These are phyloP conservation scores for Pseudogymnoascus sp. DNA, from an alignment of 2,329 filamentous ascomycete species.

Conservation along the genomic window DNA sequence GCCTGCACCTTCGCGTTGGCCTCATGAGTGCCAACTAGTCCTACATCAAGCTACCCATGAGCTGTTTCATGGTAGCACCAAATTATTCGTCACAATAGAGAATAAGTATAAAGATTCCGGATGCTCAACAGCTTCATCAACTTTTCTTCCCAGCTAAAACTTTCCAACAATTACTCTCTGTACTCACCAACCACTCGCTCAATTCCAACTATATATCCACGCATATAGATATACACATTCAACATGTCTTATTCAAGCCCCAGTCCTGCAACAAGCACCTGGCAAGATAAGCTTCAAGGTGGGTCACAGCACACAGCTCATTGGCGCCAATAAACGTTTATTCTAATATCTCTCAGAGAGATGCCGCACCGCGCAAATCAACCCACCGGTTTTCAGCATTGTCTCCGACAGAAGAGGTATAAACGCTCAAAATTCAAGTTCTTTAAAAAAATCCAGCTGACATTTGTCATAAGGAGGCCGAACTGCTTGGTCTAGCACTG, in stretches of 20 bases:
- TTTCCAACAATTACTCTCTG: not conserved
- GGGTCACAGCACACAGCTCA: constrained; percentile 27
- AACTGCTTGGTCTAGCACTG: constrained; percentile 82
- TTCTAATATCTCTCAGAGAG: constrained; percentile 40
- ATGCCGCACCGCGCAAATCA: constrained; percentile 49
- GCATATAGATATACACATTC: not conserved
- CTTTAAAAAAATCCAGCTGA: constrained; percentile 19
- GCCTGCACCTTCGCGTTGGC: constrained; percentile 10
- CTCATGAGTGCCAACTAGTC: constrained; percentile 10
- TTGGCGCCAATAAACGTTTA: constrained; percentile 22
- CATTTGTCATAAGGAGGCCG: constrained; percentile 59
- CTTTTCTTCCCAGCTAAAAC: not conserved
- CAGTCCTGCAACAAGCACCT: constrained; percentile 25
- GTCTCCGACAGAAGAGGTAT: constrained; percentile 70
- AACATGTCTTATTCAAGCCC: constrained; percentile 30
- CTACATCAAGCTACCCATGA: constrained; percentile 9
- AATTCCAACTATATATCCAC: not conserved
- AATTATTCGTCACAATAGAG: not conserved
- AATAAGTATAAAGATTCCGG: constrained; percentile 12
- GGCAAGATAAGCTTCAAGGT: constrained; percentile 36
- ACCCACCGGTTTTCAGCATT: constrained; percentile 58
- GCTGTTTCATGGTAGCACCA: constrained; percentile 11
- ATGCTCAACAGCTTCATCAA: constrained; percentile 3
- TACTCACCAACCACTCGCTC: not conserved
- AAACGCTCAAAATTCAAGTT: constrained; percentile 20